Percentiles rank a stretch among this genome's conserved stretches.
These are phyloP conservation scores for Phytophthora litchii DNA, from an alignment of 352 stramenopile species.

Conservation along the genomic window DNA sequence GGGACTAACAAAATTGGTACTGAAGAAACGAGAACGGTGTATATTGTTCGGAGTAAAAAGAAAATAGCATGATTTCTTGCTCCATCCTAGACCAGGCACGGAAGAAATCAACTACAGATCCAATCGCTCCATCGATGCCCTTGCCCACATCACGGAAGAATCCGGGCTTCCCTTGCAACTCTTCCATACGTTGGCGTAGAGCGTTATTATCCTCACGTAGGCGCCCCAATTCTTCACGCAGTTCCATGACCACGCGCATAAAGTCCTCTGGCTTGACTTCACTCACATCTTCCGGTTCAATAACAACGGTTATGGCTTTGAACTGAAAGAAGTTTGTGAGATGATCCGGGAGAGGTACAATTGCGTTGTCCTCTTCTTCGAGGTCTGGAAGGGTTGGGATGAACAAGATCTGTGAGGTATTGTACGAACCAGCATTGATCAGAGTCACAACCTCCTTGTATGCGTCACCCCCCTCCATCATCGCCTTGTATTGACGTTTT, in stretches of 20 bases:
- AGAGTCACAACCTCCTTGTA: conserved; percentile 11
- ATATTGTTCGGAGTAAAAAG: no score
- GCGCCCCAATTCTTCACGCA: not conserved
- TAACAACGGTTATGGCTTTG: not conserved
- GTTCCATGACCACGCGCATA: not conserved
- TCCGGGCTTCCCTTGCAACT: not conserved
- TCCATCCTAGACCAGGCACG: not conserved
- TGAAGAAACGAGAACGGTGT: no score
- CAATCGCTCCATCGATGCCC: not conserved
- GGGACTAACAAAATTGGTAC: no score
- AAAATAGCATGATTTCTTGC: no score
- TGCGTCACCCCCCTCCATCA: conserved; percentile 17
- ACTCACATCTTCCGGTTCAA: not conserved
- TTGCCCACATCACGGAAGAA: not conserved
- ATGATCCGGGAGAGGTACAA: not conserved
- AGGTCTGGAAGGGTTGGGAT: conserved; percentile 9
- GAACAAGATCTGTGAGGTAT: conserved; percentile 15
- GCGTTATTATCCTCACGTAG: not conserved
- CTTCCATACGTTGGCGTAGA: conserved; percentile 1
- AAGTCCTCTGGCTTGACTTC: not conserved
- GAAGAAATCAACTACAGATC: not conserved
- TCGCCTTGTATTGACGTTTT: conserved; percentile 12
- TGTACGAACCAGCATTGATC: conserved; percentile 11
- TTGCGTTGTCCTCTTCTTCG: conserved; percentile 3
- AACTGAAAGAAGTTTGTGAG: not conserved